A percentile compares a stretch with the other conserved stretches of the same genome.
These are phyloP conservation scores for Oryza punctata DNA, from an alignment of 176 grass and related monocot species.

Conservation along the genomic window DNA sequence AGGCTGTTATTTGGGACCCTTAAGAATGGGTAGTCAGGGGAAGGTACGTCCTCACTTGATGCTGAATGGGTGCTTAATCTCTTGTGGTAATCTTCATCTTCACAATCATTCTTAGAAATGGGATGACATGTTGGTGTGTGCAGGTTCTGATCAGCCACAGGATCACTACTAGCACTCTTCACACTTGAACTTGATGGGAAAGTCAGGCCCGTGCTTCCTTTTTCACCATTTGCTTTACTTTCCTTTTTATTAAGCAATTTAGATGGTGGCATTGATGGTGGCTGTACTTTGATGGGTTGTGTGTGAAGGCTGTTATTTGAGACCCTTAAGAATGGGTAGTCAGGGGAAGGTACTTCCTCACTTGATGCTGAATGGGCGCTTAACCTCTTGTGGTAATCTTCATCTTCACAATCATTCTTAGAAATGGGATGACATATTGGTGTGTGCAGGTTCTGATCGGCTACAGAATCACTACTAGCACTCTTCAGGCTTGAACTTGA, in stretches of 20 bases:
- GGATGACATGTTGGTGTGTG: conserved; percentile 25
- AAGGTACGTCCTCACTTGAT: conserved; percentile 57
- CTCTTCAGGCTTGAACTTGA: conserved; percentile 24
- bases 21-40: conserved; percentile 58
- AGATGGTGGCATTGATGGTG: conserved; percentile 53
- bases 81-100: conserved; percentile 39
- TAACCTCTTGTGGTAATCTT: conserved; percentile 30
- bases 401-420: conserved; percentile 51
- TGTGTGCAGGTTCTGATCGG: conserved; percentile 37
- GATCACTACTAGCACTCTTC: conserved; percentile 32
- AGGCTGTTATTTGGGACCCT: conserved; percentile 54
- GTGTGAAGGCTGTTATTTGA: conserved; percentile 56
- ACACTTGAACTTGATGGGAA: conserved; percentile 23
- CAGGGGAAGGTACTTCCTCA: conserved; percentile 45
- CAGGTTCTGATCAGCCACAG: conserved; percentile 29
- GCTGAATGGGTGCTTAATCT: conserved; percentile 58
- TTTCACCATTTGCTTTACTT: conserved; percentile 35
- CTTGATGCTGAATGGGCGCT: conserved; percentile 66
- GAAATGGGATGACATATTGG: conserved; percentile 24
- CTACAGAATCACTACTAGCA: conserved; percentile 24
- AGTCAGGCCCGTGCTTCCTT: conserved; percentile 30
- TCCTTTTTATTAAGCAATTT: conserved; percentile 55
- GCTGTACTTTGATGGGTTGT: conserved; percentile 55
- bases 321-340: conserved; percentile 64
- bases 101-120: conserved; percentile 43